phyloP scores from a whole-genome alignment of 2,329 filamentous ascomycete species.

The Podosphaera aphanis region DNA sequence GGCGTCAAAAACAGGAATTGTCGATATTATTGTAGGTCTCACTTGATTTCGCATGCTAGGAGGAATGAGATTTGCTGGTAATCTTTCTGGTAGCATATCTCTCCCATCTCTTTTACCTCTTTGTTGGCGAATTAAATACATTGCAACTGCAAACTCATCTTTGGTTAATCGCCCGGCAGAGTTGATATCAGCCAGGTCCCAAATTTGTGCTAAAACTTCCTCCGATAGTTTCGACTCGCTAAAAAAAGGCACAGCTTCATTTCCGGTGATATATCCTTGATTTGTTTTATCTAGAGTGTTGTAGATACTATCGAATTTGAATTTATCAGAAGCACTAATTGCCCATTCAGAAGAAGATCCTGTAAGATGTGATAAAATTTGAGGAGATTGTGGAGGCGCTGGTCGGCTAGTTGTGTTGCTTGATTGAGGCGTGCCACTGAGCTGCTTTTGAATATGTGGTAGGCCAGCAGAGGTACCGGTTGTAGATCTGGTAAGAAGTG shows the following conservation, averaged over 20 bases:
- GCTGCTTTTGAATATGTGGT: constrained; percentile 56
- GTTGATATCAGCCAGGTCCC: constrained; percentile 89
- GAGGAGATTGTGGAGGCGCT: constrained; percentile 20
- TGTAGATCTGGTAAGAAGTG: constrained; percentile 23
- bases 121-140: constrained; percentile 89
- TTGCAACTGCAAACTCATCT: constrained; percentile 90
- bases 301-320: constrained; percentile 71
- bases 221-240: constrained; percentile 78
- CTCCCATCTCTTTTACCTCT: constrained; percentile 42
- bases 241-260: constrained; percentile 85
- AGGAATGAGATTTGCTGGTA: constrained; percentile 64
- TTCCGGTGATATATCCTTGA: constrained; percentile 69
- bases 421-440: constrained; percentile 43
- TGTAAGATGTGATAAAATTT: constrained; percentile 12
- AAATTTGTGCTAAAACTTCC: constrained; percentile 77
- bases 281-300: constrained; percentile 57
- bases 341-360: constrained; percentile 47
- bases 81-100: constrained; percentile 42
- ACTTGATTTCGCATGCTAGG: constrained; percentile 54
- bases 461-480: constrained; percentile 22
- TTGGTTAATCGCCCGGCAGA: constrained; percentile 64
- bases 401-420: constrained; percentile 31
- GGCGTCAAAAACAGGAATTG: constrained; percentile 21
- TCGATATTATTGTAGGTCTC: constrained; percentile 22
- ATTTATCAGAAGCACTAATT: constrained; percentile 63